Evolutionary conservation across 345 rosid species (phyloP).

Genomic region (Isatis tinctoria): DNA sequence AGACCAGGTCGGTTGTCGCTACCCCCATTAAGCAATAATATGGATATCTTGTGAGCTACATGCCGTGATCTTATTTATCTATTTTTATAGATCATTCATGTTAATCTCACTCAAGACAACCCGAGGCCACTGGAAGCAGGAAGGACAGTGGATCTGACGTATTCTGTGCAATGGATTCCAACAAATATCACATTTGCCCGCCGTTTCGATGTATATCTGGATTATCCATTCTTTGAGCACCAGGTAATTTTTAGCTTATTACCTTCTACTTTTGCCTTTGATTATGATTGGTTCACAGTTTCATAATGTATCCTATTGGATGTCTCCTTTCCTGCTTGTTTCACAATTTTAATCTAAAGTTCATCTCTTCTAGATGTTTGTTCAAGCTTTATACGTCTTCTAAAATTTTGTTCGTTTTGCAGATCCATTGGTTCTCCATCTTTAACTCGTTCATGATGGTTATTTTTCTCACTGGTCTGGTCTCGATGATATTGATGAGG

Average conservation of each 20-base stretch:
- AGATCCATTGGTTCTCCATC: slow-evolving; percentile 98
- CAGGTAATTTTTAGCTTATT: slow-evolving; percentile 49
- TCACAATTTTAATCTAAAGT: not conserved
- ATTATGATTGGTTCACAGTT: slow-evolving; percentile 1
- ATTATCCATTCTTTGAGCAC: slow-evolving; percentile 92
- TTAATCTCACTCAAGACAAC: slow-evolving; percentile 73
- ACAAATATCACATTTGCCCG: slow-evolving; percentile 75
- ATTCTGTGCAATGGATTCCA: slow-evolving; percentile 73
- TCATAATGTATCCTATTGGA: not conserved
- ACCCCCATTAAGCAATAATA: not conserved
- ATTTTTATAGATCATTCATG: slow-evolving; percentile 71
- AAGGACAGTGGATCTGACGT: slow-evolving; percentile 64
- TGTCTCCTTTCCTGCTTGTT: not conserved
- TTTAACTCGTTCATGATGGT: slow-evolving; percentile 99
- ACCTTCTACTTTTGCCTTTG: not conserved
- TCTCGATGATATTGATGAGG: slow-evolving; percentile 95
- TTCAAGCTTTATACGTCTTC: not conserved
- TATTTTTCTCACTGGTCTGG: slow-evolving; percentile 94
- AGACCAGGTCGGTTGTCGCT: slow-evolving; percentile 63
- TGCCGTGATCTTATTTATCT: slow-evolving; percentile 7
- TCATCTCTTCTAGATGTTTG: slow-evolving; percentile 12
- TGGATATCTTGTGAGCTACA: not conserved
- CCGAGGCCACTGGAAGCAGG: slow-evolving; percentile 73
- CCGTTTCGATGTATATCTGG: slow-evolving; percentile 90
- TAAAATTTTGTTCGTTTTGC: slow-evolving; percentile 29